These are phyloP conservation scores for Russula sp. DNA, from an alignment of 768 basidiomycete genomes.

Conservation along the genomic window DNA sequence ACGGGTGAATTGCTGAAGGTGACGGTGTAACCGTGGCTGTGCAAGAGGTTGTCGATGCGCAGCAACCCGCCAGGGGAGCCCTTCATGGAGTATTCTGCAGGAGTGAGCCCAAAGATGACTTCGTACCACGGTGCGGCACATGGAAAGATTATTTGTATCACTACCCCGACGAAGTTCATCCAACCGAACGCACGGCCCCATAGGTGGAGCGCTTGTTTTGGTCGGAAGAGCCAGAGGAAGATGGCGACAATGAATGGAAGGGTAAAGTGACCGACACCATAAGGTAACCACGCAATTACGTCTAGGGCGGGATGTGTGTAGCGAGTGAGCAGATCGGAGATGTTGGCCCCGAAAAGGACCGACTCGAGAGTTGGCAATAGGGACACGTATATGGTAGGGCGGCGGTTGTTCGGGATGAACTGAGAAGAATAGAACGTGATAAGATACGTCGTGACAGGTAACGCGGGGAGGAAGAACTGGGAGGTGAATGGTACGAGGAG, in stretches of 20 bases:
- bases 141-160: conserved; percentile 82
- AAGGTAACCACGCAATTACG: conserved; percentile 92
- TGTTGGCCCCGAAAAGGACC: conserved; percentile 94
- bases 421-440: conserved; percentile 80
- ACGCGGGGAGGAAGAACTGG: conserved; percentile 87
- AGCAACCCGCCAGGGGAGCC: conserved; percentile 91
- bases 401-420: conserved; percentile 68
- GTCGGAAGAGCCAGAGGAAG: conserved; percentile 84
- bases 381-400: conserved; percentile 85
- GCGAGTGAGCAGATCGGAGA: conserved; percentile 92
- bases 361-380: conserved; percentile 92
- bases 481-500: conserved; percentile 80
- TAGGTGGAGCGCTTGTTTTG: conserved; percentile 69
- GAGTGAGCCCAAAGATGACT: conserved; percentile 90
- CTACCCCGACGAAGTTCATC: conserved; percentile 83
- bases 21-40: conserved; percentile 63
- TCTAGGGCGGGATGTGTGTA: conserved; percentile 91
- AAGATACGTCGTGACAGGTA: conserved; percentile 80
- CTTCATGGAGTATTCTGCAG: conserved; percentile 85
- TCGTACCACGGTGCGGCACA: conserved; percentile 98
- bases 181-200: conserved; percentile 89
- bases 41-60: conserved; percentile 86
- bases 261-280: conserved; percentile 89
- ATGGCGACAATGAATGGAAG: conserved; percentile 82
- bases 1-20: conserved; percentile 84